Base-by-base conservation (phyloP, 257 asterid species). In the Ilex aquifolium region DNA sequence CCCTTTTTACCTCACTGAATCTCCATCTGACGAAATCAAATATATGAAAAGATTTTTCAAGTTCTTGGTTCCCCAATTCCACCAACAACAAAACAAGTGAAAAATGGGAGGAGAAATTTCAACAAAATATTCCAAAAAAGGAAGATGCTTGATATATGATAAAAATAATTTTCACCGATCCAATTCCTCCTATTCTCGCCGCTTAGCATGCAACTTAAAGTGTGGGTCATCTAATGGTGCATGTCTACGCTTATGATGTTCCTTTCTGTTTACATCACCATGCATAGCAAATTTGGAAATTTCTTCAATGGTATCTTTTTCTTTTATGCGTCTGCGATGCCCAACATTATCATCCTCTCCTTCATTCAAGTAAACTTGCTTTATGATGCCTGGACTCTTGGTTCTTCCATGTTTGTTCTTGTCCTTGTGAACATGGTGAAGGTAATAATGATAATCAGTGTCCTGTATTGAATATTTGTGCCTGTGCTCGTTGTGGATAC, bases 401-500 rank as follows among this genome's bases (percentile, higher is more conserved):
- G 65, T 55, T 68, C 77, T 74, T 63, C 85, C 73, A 63, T 82
- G 95, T 77, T 77, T 84, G 70, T 76, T 87, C 82, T 73, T 83
- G 69, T 83, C 83, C 78, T 82, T 88, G 36, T 83, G 86, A 51
- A 83, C 93, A 77, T 80, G 96, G 72, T 83, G 98, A 68, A 77
- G 87, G 64, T 88, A 71, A 65, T 85, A 77, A 50, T 67, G 69
- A 65, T 85, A 79, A 76, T 80, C 85, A 56, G 72, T 75, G 62
- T 75, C 90, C 54, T 78, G 85, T 10, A 42, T 56, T 30, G 76
- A 63, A 66, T 57, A 74, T 50, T 49, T 62, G 67, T 61, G 82
- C 59, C 75, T 63, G 31, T 71, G 85, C 61, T 64, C 74, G 57
- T 59, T 67, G 31, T 67, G 77, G 57, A 32, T 55, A 60, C 55